A percentile compares a stretch with the other conserved stretches of the same genome.
Conservation (phyloP, 73 alveolate genomes). For the Effrenium voratum region DNA sequence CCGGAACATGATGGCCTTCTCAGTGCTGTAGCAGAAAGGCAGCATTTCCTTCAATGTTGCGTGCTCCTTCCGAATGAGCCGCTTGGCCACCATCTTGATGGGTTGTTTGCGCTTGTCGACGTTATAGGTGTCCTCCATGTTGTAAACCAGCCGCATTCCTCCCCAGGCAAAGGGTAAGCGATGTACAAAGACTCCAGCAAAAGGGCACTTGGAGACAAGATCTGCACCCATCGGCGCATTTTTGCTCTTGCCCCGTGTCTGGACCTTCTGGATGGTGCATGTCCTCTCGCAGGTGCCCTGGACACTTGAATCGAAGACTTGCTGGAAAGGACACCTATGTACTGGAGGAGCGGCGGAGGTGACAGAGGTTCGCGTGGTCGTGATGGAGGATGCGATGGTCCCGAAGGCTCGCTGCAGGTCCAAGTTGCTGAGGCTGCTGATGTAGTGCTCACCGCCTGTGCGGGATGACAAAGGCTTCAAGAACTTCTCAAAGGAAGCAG, state of each 20-base stretch:
- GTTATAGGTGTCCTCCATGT: constrained; percentile 12
- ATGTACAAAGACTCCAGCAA: not conserved
- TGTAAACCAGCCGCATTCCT: constrained; percentile 30
- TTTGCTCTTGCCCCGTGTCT: not conserved
- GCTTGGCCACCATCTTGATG: not conserved
- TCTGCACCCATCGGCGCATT: not conserved
- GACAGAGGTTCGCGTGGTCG: constrained; percentile 11
- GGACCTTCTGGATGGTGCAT: not conserved
- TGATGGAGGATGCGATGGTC: constrained; percentile 15
- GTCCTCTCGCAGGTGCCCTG: not conserved
- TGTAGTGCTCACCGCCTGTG: not conserved
- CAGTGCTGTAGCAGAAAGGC: constrained; percentile 13
- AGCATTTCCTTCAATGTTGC: constrained; percentile 17
- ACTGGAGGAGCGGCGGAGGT: not conserved
- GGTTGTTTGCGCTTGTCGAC: not conserved
- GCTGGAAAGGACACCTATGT: not conserved
- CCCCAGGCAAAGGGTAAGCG: constrained; percentile 10
- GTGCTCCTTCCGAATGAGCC: constrained; percentile 48
- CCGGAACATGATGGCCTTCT: constrained; percentile 10
- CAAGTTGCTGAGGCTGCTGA: constrained; percentile 25
- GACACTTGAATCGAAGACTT: not conserved
- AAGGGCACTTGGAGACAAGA: not conserved
- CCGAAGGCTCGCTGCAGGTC: constrained; percentile 10
- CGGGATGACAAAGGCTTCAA: not conserved
- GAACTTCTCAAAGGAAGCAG: not conserved